Evolutionary conservation across 2,329 filamentous ascomycete genomes (phyloP), one percentile per base, ranked within the genome.

Genomic region (Hymenoscyphus fraxineus): DNA sequence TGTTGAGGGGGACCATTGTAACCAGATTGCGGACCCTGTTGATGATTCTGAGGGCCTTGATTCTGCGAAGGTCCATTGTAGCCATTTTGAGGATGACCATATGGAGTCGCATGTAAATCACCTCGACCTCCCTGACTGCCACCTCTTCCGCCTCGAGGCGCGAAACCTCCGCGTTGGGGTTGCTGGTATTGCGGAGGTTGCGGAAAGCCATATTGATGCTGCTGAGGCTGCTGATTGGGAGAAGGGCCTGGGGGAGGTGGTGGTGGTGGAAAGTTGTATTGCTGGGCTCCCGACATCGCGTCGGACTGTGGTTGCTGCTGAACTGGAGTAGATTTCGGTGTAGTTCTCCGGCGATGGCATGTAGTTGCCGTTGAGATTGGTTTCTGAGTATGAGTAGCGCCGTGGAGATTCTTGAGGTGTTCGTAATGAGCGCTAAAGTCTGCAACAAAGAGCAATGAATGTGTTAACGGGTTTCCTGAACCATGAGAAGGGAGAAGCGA

Each of bases 261-360:
- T 54, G 74, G 73, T 57, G 74, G 74, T 67, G 74, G 73, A 44
- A 73, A 76, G 64, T 69, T 74, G 70, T 76, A 76, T 61, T 74
- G 73, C 61, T 72, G 71, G 27, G 70, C 58, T 47, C 70, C 70
- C 64, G 74, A 71, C 72, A 73, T 75, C 32, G 65, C 64, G 22
- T 61, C 31, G 44, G n/a, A 60, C 58, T 56, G 54, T 27, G 27
- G 27, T 31, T 38, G 16, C 19, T 32, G 27, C 57, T 58, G 44
- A 32, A 6, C 19, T 55, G 35, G 47, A 16, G 19, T 22, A 22
- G 13, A 32, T 31, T 19, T 59, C 22, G 31, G 59, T 47, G 10
- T 19, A 32, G 56, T 55, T 62, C 27, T 63, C 9, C 44, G 19
- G 55, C 51, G 58, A 59, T 12, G 58, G 58, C 19, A 6, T 6